phyloP scores from a whole-genome alignment of 1,284 basidiomycete species.

The Gastroboletus turbinatus region DNA sequence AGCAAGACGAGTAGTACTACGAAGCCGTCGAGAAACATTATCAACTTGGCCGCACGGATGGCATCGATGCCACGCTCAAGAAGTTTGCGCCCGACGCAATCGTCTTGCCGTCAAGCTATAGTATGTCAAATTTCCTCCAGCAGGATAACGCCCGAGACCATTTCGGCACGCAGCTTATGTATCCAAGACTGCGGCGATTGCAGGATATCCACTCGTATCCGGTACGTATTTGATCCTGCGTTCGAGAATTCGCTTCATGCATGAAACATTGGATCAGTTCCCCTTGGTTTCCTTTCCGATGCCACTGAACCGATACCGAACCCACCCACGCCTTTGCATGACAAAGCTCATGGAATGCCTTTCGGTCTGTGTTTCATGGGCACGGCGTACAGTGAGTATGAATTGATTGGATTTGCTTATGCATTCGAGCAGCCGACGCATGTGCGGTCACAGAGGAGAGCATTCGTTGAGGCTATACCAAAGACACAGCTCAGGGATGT shows the following conservation, averaged over 20 bases:
- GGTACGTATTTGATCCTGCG: conserved; percentile 12
- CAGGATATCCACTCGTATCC: conserved; percentile 28
- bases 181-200: conserved; percentile 26
- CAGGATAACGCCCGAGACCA: not conserved
- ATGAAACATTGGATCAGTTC: conserved; percentile 32
- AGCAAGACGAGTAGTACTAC: conserved; percentile 39
- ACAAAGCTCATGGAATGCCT: conserved; percentile 42
- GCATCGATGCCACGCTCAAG: conserved; percentile 47
- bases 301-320: conserved; percentile 25
- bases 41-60: conserved; percentile 39
- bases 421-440: conserved; percentile 57
- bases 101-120: conserved; percentile 39
- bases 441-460: conserved; percentile 37
- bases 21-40: conserved; percentile 38
- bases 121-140: conserved; percentile 3
- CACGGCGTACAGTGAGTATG: conserved; percentile 50
- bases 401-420: conserved; percentile 48
- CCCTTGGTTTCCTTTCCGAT: conserved; percentile 47
- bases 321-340: conserved; percentile 33
- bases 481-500: conserved; percentile 26
- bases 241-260: not conserved
- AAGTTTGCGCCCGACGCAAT: conserved; percentile 45
- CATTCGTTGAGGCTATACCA: conserved; percentile 24
- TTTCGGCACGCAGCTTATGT: conserved; percentile 6
- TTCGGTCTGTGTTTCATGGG: conserved; percentile 53